Conservation (phyloP, 768 basidiomycete species). For the Postia placenta region DNA sequence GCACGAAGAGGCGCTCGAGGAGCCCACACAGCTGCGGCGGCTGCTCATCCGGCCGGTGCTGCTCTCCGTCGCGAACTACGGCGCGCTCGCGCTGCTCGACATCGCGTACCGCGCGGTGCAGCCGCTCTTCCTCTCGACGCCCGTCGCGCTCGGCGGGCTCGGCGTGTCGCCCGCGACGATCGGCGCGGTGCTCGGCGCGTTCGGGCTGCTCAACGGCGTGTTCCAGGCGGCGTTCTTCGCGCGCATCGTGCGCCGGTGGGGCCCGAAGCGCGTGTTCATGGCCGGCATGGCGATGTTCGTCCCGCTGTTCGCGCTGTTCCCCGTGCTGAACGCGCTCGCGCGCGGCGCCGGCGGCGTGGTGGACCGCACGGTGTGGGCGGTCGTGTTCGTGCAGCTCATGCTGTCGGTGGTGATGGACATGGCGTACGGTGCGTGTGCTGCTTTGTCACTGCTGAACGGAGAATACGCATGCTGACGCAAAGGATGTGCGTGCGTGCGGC, state of each 20-base stretch:
- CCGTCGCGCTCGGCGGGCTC: conserved; percentile 33
- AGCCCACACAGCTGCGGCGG: conserved; percentile 16
- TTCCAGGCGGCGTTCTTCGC: conserved; percentile 36
- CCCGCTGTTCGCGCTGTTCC: conserved; percentile 22
- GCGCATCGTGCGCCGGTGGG: conserved; percentile 27
- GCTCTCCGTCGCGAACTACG: conserved; percentile 29
- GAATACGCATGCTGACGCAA: too few relatives aligned
- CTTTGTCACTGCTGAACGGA: not conserved
- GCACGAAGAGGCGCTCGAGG: not conserved
- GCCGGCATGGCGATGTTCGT: conserved; percentile 22
- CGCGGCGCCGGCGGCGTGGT: conserved; percentile 8
- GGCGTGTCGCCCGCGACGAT: conserved; percentile 31
- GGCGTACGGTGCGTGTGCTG: conserved; percentile 22
- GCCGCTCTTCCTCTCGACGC: conserved; percentile 36
- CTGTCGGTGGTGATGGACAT: conserved; percentile 22
- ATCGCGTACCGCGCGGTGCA: conserved; percentile 31
- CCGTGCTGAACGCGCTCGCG: conserved; percentile 22
- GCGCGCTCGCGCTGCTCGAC: conserved; percentile 29
- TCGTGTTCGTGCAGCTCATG: conserved; percentile 20
- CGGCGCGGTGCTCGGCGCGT: conserved; percentile 28
- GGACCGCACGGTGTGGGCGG: conserved; percentile 15
- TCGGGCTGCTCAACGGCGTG: conserved; percentile 31
- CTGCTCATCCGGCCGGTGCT: conserved; percentile 28
- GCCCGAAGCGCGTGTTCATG: conserved; percentile 27
- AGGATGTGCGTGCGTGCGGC: too few relatives aligned